Conservation (phyloP, 805 yeast genomes). For the Geotrichum ghanense region DNA sequence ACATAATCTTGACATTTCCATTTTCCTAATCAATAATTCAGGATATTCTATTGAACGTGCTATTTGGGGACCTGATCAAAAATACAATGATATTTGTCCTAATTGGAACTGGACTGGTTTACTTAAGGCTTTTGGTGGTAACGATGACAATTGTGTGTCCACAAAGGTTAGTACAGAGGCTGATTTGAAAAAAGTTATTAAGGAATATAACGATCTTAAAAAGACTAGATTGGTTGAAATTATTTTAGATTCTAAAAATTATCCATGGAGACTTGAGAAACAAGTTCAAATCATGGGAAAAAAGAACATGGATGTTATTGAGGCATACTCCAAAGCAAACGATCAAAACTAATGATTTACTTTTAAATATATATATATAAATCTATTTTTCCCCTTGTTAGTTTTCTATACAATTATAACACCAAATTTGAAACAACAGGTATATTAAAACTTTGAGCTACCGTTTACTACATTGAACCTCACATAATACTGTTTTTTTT, state of each 20-base stretch:
- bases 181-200: constrained; percentile 29
- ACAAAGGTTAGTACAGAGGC: constrained; percentile 28
- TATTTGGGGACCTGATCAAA: constrained; percentile 64
- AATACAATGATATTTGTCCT: constrained; percentile 73
- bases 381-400: too few species aligned
- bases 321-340: constrained; percentile 10
- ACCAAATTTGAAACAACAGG: too few species aligned
- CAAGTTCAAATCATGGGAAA: constrained; percentile 20
- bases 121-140: constrained; percentile 40
- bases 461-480: too few species aligned
- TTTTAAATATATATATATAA: too few species aligned
- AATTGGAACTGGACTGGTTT: constrained; percentile 73
- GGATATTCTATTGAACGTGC: constrained; percentile 89
- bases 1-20: constrained; percentile 48
- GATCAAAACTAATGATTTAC: not conserved
- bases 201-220: constrained; percentile 9
- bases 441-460: too few species aligned
- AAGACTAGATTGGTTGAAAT: constrained; percentile 48
- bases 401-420: not conserved
- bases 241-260: constrained; percentile 45
- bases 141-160: constrained; percentile 19
- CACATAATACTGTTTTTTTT: not conserved
- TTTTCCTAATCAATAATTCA: constrained; percentile 67
- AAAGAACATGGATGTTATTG: constrained; percentile 15
- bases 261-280: constrained; percentile 45